Conservation (phyloP, 1,139 yeast species). For the Petasospora rhodanensis region DNA sequence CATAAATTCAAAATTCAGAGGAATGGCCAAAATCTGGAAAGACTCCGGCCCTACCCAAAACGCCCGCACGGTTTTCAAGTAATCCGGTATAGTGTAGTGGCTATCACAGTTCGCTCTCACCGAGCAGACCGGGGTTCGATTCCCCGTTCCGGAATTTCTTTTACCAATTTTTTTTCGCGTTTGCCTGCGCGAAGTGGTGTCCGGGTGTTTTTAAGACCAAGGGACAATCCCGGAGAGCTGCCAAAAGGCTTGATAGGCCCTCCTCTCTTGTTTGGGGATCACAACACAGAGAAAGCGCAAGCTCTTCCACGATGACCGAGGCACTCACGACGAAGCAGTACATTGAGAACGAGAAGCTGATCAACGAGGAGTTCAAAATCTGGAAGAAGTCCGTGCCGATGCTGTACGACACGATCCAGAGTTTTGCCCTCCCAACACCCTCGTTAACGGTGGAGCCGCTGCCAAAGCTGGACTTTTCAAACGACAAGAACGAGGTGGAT, state of each 20-base stretch:
- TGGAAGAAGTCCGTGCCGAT: conserved; percentile 97
- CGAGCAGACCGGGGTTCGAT: conserved; percentile 19
- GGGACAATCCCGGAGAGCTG: background rate
- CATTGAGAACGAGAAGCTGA: conserved; percentile 33
- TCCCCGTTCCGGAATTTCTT: conserved; percentile 15
- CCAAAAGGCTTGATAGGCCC: too few relatives aligned
- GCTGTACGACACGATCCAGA: conserved; percentile 72
- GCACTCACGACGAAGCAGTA: conserved; percentile 15
- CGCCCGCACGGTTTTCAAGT: background rate
- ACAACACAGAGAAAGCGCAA: too few relatives aligned
- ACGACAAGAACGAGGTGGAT: conserved; percentile 34
- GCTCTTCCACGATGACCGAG: conserved; percentile 8
- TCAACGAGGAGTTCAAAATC: conserved; percentile 70
- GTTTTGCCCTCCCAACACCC: conserved; percentile 40
- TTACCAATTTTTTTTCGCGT: conserved; percentile 1
- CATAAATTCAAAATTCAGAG: too few relatives aligned
- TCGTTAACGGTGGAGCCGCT: conserved; percentile 45
- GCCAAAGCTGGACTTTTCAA: conserved; percentile 34
- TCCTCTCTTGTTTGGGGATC: too few relatives aligned
- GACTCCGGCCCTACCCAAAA: too few relatives aligned
- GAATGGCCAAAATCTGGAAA: too few relatives aligned
- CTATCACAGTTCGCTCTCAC: conserved; percentile 18
- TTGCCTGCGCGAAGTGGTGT: background rate
- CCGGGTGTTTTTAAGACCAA: conserved; percentile 1
- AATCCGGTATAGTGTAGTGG: conserved; percentile 16